phyloP scores from a whole-genome alignment of 495 filamentous ascomycete species.

The Pseudevernia furfuracea region DNA sequence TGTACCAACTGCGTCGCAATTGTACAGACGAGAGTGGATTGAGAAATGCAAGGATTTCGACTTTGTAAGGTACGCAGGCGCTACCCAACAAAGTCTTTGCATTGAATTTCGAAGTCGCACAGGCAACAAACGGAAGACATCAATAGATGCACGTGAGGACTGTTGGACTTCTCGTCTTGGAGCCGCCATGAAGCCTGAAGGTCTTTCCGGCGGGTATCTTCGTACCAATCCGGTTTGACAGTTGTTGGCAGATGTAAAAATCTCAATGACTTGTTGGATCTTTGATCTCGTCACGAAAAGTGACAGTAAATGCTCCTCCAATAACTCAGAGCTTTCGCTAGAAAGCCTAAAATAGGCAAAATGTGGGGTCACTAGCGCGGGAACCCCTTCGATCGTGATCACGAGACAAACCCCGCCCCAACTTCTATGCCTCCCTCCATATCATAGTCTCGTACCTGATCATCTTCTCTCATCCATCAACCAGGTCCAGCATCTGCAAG shows the following conservation, averaged over 20 bases:
- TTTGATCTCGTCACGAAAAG: background rate
- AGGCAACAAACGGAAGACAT: background rate
- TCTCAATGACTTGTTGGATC: background rate
- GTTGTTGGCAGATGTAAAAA: background rate
- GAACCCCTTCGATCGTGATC: conserved; percentile 14
- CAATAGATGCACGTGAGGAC: background rate
- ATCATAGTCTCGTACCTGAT: conserved; percentile 23
- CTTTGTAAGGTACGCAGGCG: background rate
- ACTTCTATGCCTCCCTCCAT: conserved; percentile 6
- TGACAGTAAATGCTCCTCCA: background rate
- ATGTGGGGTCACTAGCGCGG: conserved; percentile 19
- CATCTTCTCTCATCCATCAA: conserved; percentile 14
- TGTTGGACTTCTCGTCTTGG: background rate
- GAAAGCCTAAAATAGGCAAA: conserved; percentile 10
- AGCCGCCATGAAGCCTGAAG: background rate
- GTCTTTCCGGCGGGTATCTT: background rate
- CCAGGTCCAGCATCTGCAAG: conserved; percentile 1
- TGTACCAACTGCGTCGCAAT: conserved; percentile 1
- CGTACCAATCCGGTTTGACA: background rate
- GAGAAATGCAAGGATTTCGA: background rate
- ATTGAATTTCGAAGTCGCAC: background rate
- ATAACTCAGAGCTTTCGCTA: background rate
- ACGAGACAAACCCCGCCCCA: conserved; percentile 21
- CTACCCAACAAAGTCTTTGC: background rate
- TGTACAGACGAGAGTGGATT: background rate